Evolutionary conservation across 228 moss, liverwort and hornwort species (phyloP), one percentile per base, ranked within the genome.

Genomic region (Sphagnum fallax): DNA sequence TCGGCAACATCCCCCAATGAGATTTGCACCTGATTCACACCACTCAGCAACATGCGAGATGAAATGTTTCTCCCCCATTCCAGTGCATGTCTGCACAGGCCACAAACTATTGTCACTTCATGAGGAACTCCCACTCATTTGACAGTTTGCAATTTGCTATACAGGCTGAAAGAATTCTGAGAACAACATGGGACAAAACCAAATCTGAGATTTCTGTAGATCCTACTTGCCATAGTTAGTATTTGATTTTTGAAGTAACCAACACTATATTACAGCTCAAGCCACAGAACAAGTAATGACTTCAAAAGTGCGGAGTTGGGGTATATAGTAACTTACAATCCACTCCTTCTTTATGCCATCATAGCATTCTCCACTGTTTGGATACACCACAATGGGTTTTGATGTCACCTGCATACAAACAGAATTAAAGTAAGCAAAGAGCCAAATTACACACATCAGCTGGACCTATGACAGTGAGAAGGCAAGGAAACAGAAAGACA

Each of bases 1-100:
- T 61, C 80, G 84, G 61, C 84, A 85, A 66, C 84, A 85, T 13
- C 84, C 84, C 47, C 84, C 84, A 4, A 85, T 81, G 7, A 85
- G 65, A 69, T 74, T 75, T 53, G 81, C 84, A 58, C 84, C 84
- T 32, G 81, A 78, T 5, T 76, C 53, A 49, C 66, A 76, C 84
- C 84, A 85, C 51, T 53, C 61, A 47, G 60, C 67, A 7, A 81
- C 70, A 53, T 78, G 81, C 1, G 70, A 62, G 52, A 75, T 72
- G 60, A 85, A 79, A 15, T 78, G 78, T n/a, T 71, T 70, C 65
- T 85, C 84, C 7, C 66, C 72, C 4, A 77, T 74, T 47, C 81
- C 81, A 9, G 81, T 69, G 47, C 78, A 71, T n/a, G 79, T 55
- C 77, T 82, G 77, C 57, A 50, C 52, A 52, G 47, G 5, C 15